Percentiles rank a stretch among this genome's conserved stretches.
Evolutionary conservation across 2,329 filamentous ascomycete species (phyloP).

Genomic region (Alternaria triticimaculans): DNA sequence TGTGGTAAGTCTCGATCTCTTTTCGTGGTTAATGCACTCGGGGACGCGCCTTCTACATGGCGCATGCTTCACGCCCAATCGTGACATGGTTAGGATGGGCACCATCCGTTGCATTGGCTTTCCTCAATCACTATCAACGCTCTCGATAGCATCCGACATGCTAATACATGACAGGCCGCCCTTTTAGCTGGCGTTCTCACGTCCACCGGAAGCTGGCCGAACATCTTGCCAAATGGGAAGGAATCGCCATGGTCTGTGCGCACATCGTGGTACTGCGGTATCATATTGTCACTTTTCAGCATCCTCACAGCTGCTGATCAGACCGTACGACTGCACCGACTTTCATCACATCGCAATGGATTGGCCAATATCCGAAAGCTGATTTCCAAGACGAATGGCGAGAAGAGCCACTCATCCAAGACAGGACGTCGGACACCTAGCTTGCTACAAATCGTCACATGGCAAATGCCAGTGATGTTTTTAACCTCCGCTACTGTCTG

Average conservation of each 20-base stretch:
- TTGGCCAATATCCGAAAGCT: constrained; percentile 45
- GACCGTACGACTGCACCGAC: constrained; percentile 52
- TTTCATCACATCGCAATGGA: constrained; percentile 52
- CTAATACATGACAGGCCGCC: constrained; percentile 37
- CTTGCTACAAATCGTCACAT: constrained; percentile 42
- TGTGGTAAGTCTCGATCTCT: constrained; percentile 38
- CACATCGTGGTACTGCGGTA: constrained; percentile 53
- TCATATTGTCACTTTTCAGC: constrained; percentile 59
- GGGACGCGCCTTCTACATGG: neutral
- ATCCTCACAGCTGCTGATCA: constrained; percentile 55
- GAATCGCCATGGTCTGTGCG: constrained; percentile 51
- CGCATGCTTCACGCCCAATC: neutral
- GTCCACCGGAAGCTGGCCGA: constrained; percentile 54
- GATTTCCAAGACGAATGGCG: constrained; percentile 36
- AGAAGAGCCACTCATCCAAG: constrained; percentile 22
- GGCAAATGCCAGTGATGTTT: constrained; percentile 50
- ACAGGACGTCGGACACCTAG: constrained; percentile 32
- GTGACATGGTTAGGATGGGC: neutral
- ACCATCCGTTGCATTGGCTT: no score
- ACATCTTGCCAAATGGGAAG: constrained; percentile 48
- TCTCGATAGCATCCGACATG: neutral
- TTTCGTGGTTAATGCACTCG: neutral
- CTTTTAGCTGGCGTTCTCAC: constrained; percentile 51
- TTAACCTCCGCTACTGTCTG: constrained; percentile 42
- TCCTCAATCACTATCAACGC: no score